Percentiles rank a stretch among this genome's conserved stretches.
These are phyloP conservation scores for Hibiscus trionum DNA, from an alignment of 345 rosid species.

Conservation along the genomic window DNA sequence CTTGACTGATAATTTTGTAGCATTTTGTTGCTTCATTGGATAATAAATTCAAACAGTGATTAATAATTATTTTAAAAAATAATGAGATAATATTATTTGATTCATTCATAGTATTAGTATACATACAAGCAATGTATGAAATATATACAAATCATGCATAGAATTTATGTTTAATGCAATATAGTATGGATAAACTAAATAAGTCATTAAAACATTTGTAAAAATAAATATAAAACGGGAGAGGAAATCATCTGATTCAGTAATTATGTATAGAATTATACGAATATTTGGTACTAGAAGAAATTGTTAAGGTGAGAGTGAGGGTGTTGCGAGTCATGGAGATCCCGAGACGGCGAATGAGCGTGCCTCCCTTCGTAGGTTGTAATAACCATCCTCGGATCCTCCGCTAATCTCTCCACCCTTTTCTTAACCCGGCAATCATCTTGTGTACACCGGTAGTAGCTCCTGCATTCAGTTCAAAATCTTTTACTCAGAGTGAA, in stretches of 20 bases:
- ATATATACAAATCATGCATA: too few species aligned
- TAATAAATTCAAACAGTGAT: too few species aligned
- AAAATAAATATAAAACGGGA: background rate
- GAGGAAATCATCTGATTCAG: background rate
- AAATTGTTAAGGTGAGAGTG: slow-evolving; percentile 6
- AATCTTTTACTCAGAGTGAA: background rate
- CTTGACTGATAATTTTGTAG: too few species aligned
- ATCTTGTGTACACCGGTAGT: slow-evolving; percentile 90
- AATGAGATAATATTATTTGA: too few species aligned
- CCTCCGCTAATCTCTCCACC: slow-evolving; percentile 96
- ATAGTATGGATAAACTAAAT: too few species aligned
- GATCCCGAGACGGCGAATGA: slow-evolving; percentile 77
- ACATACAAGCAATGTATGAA: too few species aligned
- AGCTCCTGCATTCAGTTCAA: slow-evolving; percentile 54
- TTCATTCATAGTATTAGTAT: too few species aligned
- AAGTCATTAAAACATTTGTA: background rate
- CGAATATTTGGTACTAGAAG: slow-evolving; percentile 4
- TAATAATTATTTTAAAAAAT: too few species aligned
- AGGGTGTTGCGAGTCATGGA: background rate
- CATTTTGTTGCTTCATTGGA: too few species aligned
- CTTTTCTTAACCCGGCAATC: slow-evolving; percentile 90
- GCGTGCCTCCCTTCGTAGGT: slow-evolving; percentile 93
- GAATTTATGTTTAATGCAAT: too few species aligned
- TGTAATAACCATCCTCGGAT: slow-evolving; percentile 97
- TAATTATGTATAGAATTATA: background rate